Conservation (phyloP, 1,284 basidiomycete genomes). For the Tilletia caries region DNA sequence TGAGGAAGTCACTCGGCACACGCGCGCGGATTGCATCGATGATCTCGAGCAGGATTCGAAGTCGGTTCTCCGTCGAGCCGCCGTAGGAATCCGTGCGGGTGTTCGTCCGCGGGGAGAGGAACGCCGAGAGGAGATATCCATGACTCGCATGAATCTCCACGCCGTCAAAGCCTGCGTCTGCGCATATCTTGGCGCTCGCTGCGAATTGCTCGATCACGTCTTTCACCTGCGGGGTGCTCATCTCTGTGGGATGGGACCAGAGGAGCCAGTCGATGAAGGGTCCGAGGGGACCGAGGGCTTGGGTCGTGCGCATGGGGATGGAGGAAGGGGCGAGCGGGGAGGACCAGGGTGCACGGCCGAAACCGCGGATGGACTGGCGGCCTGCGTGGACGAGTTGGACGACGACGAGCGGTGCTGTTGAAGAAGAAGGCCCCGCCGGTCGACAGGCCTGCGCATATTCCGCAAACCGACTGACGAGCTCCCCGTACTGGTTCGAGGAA, state of each 20-base stretch:
- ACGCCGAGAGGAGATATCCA: constrained; percentile 79
- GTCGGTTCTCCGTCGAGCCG: constrained; percentile 46
- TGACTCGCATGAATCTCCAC: constrained; percentile 84
- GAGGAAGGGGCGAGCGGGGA: constrained; percentile 68
- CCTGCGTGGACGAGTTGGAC: constrained; percentile 85
- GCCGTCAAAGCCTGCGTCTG: constrained; percentile 77
- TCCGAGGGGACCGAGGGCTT: constrained; percentile 21
- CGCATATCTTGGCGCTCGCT: constrained; percentile 66
- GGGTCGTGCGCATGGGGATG: constrained; percentile 60
- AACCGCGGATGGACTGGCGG: constrained; percentile 72
- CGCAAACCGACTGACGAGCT: neutral
- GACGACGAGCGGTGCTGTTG: constrained; percentile 48
- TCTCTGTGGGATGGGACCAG: constrained; percentile 52
- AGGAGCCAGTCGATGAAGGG: constrained; percentile 55
- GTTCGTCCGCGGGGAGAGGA: constrained; percentile 75
- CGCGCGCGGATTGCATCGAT: constrained; percentile 63
- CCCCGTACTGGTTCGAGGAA: neutral
- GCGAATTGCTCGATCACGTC: constrained; percentile 68
- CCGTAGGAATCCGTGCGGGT: constrained; percentile 65
- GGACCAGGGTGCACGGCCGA: constrained; percentile 60
- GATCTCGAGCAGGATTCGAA: constrained; percentile 65
- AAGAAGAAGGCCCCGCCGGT: constrained; percentile 12
- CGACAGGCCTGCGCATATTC: neutral
- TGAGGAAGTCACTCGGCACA: constrained; percentile 65
- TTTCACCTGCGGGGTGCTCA: constrained; percentile 66